A percentile compares a stretch with the other conserved stretches of the same genome.
phyloP scores from a whole-genome alignment of 306 rosid genomes.

The Arachis stenosperma region DNA sequence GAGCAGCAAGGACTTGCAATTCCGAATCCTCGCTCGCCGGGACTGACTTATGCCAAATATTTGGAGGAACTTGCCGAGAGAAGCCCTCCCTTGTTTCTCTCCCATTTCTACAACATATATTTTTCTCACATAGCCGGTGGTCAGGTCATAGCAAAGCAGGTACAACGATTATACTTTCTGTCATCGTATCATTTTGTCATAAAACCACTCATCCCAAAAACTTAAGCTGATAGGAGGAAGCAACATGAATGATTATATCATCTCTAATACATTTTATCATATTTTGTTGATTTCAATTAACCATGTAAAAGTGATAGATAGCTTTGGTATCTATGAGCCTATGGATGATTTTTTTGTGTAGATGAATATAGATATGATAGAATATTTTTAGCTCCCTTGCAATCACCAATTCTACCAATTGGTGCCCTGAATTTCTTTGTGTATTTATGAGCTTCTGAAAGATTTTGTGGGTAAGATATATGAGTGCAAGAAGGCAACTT shows the following conservation, averaged over 20 bases:
- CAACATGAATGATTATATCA: no score
- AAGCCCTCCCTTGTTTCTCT: slow-evolving; percentile 78
- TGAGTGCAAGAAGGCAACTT: not conserved
- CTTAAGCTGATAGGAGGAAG: no score
- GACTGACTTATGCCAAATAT: slow-evolving; percentile 71
- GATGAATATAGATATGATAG: not conserved
- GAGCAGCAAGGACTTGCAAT: slow-evolving; percentile 55
- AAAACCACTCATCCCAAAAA: no score
- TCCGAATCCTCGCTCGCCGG: slow-evolving; percentile 65
- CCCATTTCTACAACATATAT: slow-evolving; percentile 81
- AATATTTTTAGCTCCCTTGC: not conserved
- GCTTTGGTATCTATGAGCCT: not conserved
- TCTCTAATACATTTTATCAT: no score
- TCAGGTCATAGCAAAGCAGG: slow-evolving; percentile 77
- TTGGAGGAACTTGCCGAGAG: slow-evolving; percentile 64
- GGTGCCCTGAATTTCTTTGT: not conserved
- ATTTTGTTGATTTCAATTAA: not conserved
- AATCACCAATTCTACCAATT: not conserved
- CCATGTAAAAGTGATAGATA: not conserved
- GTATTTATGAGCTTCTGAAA: not conserved
- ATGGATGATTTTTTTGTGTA: not conserved
- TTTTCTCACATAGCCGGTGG: slow-evolving; percentile 84
- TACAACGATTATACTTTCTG: slow-evolving; percentile 1
- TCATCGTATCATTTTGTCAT: not conserved
- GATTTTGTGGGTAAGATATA: not conserved